Percentiles rank a stretch among this genome's conserved stretches.
Evolutionary conservation across 2,329 filamentous ascomycete species (phyloP).

Genomic region (Paraphoma sp.): DNA sequence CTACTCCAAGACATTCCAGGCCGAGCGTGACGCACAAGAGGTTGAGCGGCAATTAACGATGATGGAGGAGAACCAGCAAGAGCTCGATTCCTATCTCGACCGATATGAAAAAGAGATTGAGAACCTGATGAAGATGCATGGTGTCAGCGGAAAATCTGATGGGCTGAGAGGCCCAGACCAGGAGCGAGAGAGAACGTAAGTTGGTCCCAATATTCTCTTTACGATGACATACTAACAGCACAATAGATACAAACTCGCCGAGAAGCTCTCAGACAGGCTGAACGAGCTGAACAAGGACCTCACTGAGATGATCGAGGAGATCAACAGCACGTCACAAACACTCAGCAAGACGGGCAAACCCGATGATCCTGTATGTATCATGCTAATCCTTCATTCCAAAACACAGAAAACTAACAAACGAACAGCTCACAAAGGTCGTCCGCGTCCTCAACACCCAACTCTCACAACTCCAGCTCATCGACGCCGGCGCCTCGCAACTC

Average conservation of each 20-base stretch:
- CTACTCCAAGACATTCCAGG: constrained; percentile 90
- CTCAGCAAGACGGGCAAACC: constrained; percentile 88
- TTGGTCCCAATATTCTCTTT: constrained; percentile 17
- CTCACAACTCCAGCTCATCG: constrained; percentile 90
- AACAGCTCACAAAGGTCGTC: constrained; percentile 89
- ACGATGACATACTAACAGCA: constrained; percentile 5
- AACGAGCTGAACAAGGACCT: constrained; percentile 94
- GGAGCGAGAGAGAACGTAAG: constrained; percentile 88
- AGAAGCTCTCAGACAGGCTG: constrained; percentile 87
- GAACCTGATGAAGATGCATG: constrained; percentile 86
- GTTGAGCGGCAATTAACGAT: constrained; percentile 89
- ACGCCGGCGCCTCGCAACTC: constrained; percentile 79
- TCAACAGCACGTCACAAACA: constrained; percentile 89
- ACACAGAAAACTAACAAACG: constrained; percentile 1
- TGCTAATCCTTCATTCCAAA: background rate
- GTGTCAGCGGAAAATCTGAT: constrained; percentile 67
- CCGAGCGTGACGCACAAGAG: constrained; percentile 89
- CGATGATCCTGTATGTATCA: constrained; percentile 40
- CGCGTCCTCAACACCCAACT: constrained; percentile 93
- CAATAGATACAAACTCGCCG: constrained; percentile 80
- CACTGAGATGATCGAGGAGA: constrained; percentile 96
- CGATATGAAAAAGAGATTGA: constrained; percentile 92
- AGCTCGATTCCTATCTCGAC: constrained; percentile 86
- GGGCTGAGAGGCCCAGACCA: constrained; percentile 87
- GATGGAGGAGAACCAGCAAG: constrained; percentile 92